Evolutionary conservation across 176 grass and related monocot species (phyloP), one percentile per base, ranked within the genome.

Genomic region (Rhipidocladum racemiflorum): DNA sequence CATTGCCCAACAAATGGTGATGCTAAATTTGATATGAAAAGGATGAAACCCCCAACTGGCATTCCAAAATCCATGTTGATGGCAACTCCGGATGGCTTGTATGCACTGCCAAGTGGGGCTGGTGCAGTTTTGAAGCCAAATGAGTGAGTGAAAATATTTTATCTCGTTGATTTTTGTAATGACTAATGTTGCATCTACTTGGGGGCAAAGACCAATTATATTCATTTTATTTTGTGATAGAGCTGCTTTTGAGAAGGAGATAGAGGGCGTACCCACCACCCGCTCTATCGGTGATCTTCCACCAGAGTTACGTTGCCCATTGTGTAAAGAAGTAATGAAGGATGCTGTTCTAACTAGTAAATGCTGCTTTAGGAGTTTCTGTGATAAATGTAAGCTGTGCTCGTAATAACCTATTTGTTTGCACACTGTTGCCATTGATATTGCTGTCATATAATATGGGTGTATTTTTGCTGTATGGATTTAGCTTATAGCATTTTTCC

Each of bases 321-420:
- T 99, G 67, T 99, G 97, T 89, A 99, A 99, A 86, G 90, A 93
- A 86, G 92, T 95, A 65, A 99, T 99, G 93, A 99, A 99, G 87
- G 97, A 99, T 86, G 93, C 97, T 29, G 97, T 99, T 76, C 79
- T 99, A 77, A 96, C 93, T 72, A 99, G 97, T 94, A 99, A 99
- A 87, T 99, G 97, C 72, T 99, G 97, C 76, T 99, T 99, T 90
- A 91, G 83, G 70, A 99, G 97, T 80, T 99, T 99, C 71, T 99
- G 97, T 70, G 97, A 99, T 90, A 91, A 91, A 99, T 99, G 97
- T 98, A 91, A 86, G 89, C 73, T 46, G 15, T 12, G 18, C 61
- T 70, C 80, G 59, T 62, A 16, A 46, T 42, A 29, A 53, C 27
- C 78, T 29, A 67, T 59, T 73, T 2, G 77, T 56, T 51, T 55